Conservation (phyloP, 306 rosid genomes). For the Prosopis cineraria region DNA sequence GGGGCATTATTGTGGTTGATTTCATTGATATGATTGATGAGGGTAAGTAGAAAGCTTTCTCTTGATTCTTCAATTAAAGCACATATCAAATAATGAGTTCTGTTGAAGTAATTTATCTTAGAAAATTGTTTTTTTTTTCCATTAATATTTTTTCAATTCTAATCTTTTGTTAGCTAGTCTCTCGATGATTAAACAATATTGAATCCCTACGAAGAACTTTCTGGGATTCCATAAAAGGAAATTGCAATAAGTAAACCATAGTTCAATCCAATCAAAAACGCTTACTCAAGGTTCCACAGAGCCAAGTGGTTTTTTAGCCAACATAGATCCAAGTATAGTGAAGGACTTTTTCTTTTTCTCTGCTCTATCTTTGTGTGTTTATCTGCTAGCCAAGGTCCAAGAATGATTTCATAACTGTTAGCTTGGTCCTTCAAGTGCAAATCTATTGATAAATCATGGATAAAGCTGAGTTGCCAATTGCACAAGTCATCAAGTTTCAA, state of each 20-base stretch:
- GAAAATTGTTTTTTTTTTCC: no score
- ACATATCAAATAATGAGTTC: conserved; percentile 19
- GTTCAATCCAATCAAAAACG: no score
- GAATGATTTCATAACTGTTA: background rate
- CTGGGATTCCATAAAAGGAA: no score
- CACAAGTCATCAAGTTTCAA: conserved; percentile 18
- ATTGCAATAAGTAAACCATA: no score
- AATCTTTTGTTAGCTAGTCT: background rate
- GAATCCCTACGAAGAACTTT: no score
- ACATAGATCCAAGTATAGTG: background rate
- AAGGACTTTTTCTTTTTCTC: background rate
- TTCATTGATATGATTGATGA: conserved; percentile 97
- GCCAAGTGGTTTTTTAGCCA: background rate
- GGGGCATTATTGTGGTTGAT: conserved; percentile 98
- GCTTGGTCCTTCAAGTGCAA: background rate
- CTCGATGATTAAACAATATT: conserved; percentile 8
- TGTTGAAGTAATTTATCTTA: background rate
- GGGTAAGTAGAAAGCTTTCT: conserved; percentile 56
- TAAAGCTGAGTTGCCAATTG: background rate
- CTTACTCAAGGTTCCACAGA: background rate
- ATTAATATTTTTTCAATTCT: no score
- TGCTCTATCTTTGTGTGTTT: background rate
- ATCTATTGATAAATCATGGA: background rate
- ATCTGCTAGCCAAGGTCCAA: background rate
- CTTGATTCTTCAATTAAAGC: conserved; percentile 25